Conservation (phyloP, 108 stramenopile genomes). For the Nitzschia sp. region DNA sequence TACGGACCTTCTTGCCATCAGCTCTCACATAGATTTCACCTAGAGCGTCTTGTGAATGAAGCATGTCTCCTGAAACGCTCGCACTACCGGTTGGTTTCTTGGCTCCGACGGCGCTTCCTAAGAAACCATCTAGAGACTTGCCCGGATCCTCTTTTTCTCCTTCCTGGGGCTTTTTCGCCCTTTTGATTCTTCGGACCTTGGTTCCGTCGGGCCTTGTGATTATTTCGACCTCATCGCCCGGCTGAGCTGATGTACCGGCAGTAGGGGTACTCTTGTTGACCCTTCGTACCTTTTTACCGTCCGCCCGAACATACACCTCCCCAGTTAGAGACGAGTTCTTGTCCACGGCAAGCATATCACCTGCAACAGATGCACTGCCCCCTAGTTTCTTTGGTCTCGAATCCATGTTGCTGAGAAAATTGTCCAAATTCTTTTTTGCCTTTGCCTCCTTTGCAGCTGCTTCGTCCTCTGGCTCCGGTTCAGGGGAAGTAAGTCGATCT, state of each 20-base stretch:
- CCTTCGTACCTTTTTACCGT: conserved; percentile 54
- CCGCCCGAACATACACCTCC: conserved; percentile 38
- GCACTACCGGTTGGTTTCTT: conserved; percentile 28
- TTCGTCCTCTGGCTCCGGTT: conserved; percentile 15
- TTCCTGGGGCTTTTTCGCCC: conserved; percentile 27
- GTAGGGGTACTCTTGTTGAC: conserved; percentile 25
- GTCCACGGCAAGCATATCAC: conserved; percentile 34
- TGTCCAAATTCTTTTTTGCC: conserved; percentile 23
- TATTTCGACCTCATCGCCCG: conserved; percentile 42
- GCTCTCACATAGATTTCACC: conserved; percentile 47
- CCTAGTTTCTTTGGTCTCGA: conserved; percentile 9
- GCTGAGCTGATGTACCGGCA: conserved; percentile 11
- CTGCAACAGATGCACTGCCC: conserved; percentile 52
- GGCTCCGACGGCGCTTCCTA: neutral
- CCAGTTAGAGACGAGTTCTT: conserved; percentile 31
- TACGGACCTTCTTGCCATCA: conserved; percentile 46
- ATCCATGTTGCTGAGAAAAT: conserved; percentile 28
- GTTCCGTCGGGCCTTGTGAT: conserved; percentile 40
- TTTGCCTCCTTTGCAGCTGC: conserved; percentile 15
- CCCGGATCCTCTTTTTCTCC: neutral
- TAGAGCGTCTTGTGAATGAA: conserved; percentile 10
- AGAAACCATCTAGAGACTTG: conserved; percentile 24
- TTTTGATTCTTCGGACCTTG: conserved; percentile 32
- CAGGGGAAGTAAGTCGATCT: conserved; percentile 1
- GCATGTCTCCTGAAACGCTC: conserved; percentile 38